Conservation (phyloP, 2,329 filamentous ascomycete species). For the Aspergillus awamori region DNA sequence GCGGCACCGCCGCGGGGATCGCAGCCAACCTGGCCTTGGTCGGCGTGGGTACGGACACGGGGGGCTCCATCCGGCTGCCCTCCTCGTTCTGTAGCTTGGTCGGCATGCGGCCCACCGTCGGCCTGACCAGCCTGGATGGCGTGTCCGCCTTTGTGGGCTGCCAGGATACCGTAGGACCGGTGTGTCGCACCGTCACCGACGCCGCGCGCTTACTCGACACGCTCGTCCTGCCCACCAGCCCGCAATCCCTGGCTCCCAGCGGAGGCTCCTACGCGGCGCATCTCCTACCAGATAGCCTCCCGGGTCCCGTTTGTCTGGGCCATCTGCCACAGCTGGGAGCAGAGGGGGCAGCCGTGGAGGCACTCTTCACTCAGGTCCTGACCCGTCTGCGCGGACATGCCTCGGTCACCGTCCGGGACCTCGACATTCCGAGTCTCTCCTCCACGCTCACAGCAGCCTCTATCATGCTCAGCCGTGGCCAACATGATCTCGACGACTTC, state of each 20-base stretch:
- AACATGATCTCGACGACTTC: not conserved
- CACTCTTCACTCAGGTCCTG: not conserved
- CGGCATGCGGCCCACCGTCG: not conserved
- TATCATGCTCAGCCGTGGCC: not conserved
- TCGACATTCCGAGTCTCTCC: not conserved
- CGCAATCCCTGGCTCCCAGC: not conserved
- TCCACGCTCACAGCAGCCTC: not conserved
- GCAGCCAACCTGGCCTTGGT: not conserved
- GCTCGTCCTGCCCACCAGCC: not conserved
- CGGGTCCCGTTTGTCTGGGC: not conserved
- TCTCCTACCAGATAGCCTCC: not conserved
- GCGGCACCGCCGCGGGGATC: slow-evolving; percentile 4
- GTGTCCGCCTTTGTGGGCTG: not conserved
- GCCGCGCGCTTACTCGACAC: not conserved
- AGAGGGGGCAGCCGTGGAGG: not conserved
- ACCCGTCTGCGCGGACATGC: not conserved
- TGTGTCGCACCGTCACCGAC: not conserved
- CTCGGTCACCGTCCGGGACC: not conserved
- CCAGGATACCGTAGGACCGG: not conserved
- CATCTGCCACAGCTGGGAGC: not conserved
- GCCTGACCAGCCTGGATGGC: not conserved
- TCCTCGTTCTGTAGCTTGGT: not conserved
- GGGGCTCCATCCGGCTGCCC: slow-evolving; percentile 1
- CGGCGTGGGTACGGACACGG: not conserved
- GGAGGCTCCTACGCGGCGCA: not conserved